Conservation (phyloP, 192 early-diverging fungal species). For the Lunasporangiospora selenospora region DNA sequence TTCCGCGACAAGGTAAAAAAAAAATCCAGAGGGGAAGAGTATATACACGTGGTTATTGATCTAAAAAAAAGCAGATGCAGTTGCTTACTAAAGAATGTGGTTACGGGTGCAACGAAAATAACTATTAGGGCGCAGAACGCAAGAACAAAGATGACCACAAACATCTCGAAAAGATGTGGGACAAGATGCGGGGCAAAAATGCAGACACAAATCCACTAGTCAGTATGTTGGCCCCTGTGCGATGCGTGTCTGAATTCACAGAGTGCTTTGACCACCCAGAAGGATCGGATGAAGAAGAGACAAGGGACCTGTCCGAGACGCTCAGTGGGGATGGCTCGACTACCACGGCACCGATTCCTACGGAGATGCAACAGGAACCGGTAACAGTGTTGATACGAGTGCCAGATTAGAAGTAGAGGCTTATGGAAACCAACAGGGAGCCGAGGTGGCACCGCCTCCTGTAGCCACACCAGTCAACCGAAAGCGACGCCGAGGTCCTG, state of each 20-base stretch:
- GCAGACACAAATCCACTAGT: conserved; percentile 39
- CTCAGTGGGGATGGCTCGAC: conserved; percentile 37
- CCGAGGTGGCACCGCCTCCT: too few species aligned
- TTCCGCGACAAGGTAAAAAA: conserved; percentile 72
- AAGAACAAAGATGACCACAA: conserved; percentile 81
- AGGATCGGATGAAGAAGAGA: conserved; percentile 55
- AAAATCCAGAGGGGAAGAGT: too few species aligned
- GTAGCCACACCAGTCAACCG: too few species aligned
- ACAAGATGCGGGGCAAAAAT: conserved; percentile 59
- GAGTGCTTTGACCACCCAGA: conserved; percentile 51
- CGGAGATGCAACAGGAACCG: conserved; percentile 28
- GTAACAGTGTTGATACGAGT: conserved; percentile 43
- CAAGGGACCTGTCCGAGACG: conserved; percentile 55
- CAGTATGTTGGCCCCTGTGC: conserved; percentile 49
- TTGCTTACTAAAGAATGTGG: too few species aligned
- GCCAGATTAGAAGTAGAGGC: too few species aligned
- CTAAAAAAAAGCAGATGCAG: too few species aligned
- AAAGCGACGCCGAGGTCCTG: too few species aligned
- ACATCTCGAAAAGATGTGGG: conserved; percentile 72
- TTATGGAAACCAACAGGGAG: too few species aligned
- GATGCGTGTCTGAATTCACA: conserved; percentile 33
- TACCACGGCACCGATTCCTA: conserved; percentile 23
- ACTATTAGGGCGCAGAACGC: conserved; percentile 68
- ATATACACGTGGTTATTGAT: too few species aligned
- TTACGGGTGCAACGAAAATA: too few species aligned